A percentile compares a stretch with the other conserved stretches of the same genome.
Conservation (phyloP, 208 protist species). For the Wallacemonas rigidus region DNA sequence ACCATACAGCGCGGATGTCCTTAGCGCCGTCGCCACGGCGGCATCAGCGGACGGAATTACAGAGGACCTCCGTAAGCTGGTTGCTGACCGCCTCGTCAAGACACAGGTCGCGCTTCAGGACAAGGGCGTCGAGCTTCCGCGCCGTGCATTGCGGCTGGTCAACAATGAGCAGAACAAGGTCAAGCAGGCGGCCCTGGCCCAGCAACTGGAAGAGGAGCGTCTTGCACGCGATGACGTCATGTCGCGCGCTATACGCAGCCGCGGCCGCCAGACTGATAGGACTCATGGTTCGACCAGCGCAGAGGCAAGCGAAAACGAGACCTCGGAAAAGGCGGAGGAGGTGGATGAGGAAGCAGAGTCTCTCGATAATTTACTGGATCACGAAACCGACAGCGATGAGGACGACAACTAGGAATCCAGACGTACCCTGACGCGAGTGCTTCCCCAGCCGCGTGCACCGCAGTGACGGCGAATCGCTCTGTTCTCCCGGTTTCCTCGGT, state of each 20-base stretch:
- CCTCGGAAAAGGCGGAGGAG: background rate
- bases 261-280: background rate
- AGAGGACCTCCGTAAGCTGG: constrained; percentile 32
- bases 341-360: background rate
- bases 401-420: constrained; percentile 3
- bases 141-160: constrained; percentile 78
- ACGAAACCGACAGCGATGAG: constrained; percentile 3
- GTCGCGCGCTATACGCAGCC: background rate
- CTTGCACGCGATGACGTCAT: constrained; percentile 20
- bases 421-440: too few species aligned
- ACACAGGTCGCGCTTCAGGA: constrained; percentile 45
- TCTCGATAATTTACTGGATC: constrained; percentile 7
- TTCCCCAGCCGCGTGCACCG: too few species aligned
- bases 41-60: constrained; percentile 36
- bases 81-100: constrained; percentile 54
- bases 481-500: too few species aligned
- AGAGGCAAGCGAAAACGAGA: too few species aligned
- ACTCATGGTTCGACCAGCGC: too few species aligned
- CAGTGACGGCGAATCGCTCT: too few species aligned
- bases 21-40: constrained; percentile 70
- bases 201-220: constrained; percentile 30
- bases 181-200: constrained; percentile 46
- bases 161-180: constrained; percentile 55
- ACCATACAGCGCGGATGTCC: constrained; percentile 77
- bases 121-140: constrained; percentile 45